Conservation (phyloP, 345 rosid species). For the Bruguiera gymnorhiza region DNA sequence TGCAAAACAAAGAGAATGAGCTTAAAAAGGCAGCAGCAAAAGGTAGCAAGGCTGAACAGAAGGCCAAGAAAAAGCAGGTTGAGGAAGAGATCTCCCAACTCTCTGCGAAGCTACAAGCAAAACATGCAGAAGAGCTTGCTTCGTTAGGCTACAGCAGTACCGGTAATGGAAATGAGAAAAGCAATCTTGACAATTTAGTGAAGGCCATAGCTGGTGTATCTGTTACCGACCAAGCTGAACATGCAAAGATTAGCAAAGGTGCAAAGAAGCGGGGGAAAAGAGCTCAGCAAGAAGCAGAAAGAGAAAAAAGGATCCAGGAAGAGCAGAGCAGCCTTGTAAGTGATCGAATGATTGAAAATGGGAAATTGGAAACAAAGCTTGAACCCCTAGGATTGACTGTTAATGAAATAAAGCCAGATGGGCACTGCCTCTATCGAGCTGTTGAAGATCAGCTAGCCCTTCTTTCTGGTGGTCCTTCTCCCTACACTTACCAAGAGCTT, state of each 20-base stretch:
- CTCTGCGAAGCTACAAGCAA: constrained; percentile 65
- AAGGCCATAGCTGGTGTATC: constrained; percentile 87
- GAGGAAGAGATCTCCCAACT: constrained; percentile 77
- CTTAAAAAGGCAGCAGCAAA: constrained; percentile 89
- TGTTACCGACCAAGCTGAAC: constrained; percentile 53
- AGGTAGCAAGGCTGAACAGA: constrained; percentile 97
- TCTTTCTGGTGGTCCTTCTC: constrained; percentile 60
- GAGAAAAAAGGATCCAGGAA: constrained; percentile 87
- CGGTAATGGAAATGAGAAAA: constrained; percentile 48
- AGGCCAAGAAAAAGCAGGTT: constrained; percentile 92
- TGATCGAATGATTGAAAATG: constrained; percentile 61
- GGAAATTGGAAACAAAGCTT: constrained; percentile 51
- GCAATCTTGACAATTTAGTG: constrained; percentile 66
- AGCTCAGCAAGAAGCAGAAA: constrained; percentile 85
- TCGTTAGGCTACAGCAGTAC: constrained; percentile 53
- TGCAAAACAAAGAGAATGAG: constrained; percentile 79
- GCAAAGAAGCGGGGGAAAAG: constrained; percentile 76
- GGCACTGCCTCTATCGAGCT: constrained; percentile 90
- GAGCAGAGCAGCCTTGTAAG: constrained; percentile 77
- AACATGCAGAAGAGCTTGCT: constrained; percentile 72
- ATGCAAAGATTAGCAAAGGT: constrained; percentile 66
- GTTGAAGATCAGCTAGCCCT: constrained; percentile 76
- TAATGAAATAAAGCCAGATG: constrained; percentile 82
- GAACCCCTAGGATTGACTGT: constrained; percentile 64
- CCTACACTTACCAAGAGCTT: constrained; percentile 59